phyloP scores from a whole-genome alignment of 352 stramenopile genomes.

The Phytophthora citrophthora region DNA sequence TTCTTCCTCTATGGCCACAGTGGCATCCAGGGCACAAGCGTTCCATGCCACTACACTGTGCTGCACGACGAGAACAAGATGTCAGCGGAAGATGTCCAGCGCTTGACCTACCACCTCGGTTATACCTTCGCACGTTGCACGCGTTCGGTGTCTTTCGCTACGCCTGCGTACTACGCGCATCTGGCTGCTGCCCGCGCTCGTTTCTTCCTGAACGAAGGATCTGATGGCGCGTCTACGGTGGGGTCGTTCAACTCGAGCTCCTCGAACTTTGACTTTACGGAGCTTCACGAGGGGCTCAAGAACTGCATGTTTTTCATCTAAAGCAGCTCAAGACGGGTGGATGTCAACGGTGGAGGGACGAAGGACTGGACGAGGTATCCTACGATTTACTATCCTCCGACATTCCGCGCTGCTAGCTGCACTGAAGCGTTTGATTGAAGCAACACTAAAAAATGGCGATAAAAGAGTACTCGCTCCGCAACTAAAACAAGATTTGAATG shows the following conservation, averaged over 20 bases:
- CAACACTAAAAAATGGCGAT: constrained; percentile 9
- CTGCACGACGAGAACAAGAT: constrained; percentile 81
- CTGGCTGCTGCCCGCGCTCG: constrained; percentile 80
- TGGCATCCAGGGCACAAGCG: constrained; percentile 84
- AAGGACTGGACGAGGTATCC: neutral
- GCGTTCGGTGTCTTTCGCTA: constrained; percentile 85
- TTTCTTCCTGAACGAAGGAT: constrained; percentile 80
- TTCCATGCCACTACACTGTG: constrained; percentile 87
- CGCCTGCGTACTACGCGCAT: constrained; percentile 89
- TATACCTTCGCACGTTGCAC: constrained; percentile 90
- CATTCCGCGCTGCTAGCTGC: constrained; percentile 7
- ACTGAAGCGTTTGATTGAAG: constrained; percentile 10
- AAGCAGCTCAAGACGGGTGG: neutral
- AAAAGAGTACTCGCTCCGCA: constrained; percentile 11
- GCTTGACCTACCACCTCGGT: constrained; percentile 74
- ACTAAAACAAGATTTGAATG: constrained; percentile 18
- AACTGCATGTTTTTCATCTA: constrained; percentile 78
- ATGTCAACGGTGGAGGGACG: constrained; percentile 3
- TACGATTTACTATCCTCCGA: neutral
- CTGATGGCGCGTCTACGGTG: constrained; percentile 61
- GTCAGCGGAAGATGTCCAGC: constrained; percentile 70
- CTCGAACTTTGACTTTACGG: constrained; percentile 68
- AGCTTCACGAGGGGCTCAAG: constrained; percentile 67
- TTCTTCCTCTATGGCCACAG: constrained; percentile 90
- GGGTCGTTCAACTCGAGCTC: constrained; percentile 63